Base-by-base conservation (phyloP, 306 rosid species). In the Dalbergia cochinchinensis region DNA sequence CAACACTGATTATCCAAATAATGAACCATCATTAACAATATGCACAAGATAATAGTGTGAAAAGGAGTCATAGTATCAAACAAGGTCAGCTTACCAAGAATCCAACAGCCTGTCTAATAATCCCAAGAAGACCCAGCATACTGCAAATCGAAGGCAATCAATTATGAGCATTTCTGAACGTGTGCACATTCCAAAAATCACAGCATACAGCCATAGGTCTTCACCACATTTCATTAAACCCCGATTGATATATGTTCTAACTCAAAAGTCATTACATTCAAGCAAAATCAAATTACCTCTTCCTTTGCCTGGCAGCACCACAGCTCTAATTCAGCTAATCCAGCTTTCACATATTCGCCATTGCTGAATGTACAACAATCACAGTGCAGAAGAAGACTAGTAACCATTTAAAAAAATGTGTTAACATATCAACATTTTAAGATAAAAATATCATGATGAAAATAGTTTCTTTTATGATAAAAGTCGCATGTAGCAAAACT, bases 351-450 rank as follows among this genome's bases (percentile, higher is more conserved):
- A 73, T 85, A 94, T 79, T 94, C 98, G 61, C 97, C 98, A 47
- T 94, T 92, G 89, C 94, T 94, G 85, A 94, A 94, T 79, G 98
- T 94, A 87, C 98, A 94, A 83, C 97, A 94, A 87, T 92, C 98
- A 0, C 97, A 97, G 5, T 94, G 97, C 31, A 94, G 92, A 37
- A 94, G 98, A 79, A 92, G 97, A 75, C 97, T 93, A 82, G 64
- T 82, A 88, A 83, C 54, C 83, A 81, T 81, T 61, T 39, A 39
- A 15, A 39, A 39, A 15, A 39, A 42, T 18, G 31, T 31, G 75
- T 65, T 76, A 74, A 61, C 22, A 63, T 78, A 68, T 78, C 41
- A 69, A 42, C 33, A 78, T 73, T 45, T 51, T 47, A 68, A 18
- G 57, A 60, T 61, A 12, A 74, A 66, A 72, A 60, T 15, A 82